Percentiles rank a stretch among this genome's conserved stretches.
Evolutionary conservation across 441 rosid species (phyloP).

Genomic region (Geranium incanum): DNA sequence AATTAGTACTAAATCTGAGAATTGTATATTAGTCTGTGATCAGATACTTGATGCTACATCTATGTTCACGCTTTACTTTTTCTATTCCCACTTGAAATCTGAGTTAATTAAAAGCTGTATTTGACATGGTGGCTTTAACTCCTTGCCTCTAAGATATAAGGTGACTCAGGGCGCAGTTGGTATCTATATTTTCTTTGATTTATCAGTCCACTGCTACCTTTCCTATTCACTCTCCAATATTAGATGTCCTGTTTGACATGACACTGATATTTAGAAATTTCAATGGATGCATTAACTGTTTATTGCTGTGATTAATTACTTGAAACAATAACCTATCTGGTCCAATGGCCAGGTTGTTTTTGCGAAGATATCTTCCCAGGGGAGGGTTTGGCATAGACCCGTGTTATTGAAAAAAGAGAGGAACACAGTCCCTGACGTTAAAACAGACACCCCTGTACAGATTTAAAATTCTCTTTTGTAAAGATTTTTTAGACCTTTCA

Average conservation of each 20-base stretch:
- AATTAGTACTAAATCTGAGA: slow-evolving; percentile 8
- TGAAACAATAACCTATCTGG: no score
- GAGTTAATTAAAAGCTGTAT: neutral
- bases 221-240: neutral
- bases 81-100: neutral
- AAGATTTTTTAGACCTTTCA: neutral
- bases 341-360: no score
- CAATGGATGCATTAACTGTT: no score
- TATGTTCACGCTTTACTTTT: neutral
- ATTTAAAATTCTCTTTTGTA: neutral
- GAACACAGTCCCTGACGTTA: neutral
- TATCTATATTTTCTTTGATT: neutral
- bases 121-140: neutral
- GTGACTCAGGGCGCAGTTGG: neutral
- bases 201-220: neutral
- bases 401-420: neutral
- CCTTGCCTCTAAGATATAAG: neutral
- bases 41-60: neutral
- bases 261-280: no score
- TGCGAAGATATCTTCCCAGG: no score
- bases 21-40: neutral
- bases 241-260: neutral
- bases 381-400: no score
- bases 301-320: no score
- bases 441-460: neutral